A percentile compares a stretch with the other conserved stretches of the same genome.
phyloP scores from a whole-genome alignment of 306 rosid genomes.

The Quercus variabilis region DNA sequence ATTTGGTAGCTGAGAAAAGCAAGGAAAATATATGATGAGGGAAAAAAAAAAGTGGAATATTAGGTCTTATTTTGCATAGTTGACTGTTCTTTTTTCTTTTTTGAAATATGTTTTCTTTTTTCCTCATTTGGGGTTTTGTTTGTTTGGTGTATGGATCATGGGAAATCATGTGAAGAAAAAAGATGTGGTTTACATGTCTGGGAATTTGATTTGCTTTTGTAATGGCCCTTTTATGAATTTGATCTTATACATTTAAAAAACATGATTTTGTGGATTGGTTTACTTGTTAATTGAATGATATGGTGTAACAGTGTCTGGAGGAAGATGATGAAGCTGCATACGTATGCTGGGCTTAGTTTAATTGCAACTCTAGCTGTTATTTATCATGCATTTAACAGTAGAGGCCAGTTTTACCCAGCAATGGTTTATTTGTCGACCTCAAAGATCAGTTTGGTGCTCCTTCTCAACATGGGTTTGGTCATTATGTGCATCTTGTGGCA shows the following conservation, averaged over 20 bases:
- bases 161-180: background rate
- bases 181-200: background rate
- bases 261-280: background rate
- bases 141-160: background rate
- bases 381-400: slow-evolving; percentile 89
- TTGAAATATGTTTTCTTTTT: background rate
- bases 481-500: slow-evolving; percentile 91
- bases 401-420: slow-evolving; percentile 98
- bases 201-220: background rate
- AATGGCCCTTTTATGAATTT: too few species aligned
- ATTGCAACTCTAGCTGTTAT: slow-evolving; percentile 75
- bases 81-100: background rate
- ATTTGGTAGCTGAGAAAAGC: background rate
- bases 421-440: slow-evolving; percentile 95
- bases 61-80: background rate
- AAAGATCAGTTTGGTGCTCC: slow-evolving; percentile 91
- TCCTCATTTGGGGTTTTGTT: background rate
- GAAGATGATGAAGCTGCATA: slow-evolving; percentile 81
- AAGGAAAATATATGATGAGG: background rate
- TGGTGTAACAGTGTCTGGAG: slow-evolving; percentile 21
- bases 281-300: slow-evolving; percentile 22
- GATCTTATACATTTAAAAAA: background rate
- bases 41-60: background rate
- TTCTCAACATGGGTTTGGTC: slow-evolving; percentile 93
- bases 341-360: slow-evolving; percentile 87